A percentile compares a stretch with the other conserved stretches of the same genome.
phyloP scores from a whole-genome alignment of 2,329 filamentous ascomycete species.

The Aspergillus ustus region DNA sequence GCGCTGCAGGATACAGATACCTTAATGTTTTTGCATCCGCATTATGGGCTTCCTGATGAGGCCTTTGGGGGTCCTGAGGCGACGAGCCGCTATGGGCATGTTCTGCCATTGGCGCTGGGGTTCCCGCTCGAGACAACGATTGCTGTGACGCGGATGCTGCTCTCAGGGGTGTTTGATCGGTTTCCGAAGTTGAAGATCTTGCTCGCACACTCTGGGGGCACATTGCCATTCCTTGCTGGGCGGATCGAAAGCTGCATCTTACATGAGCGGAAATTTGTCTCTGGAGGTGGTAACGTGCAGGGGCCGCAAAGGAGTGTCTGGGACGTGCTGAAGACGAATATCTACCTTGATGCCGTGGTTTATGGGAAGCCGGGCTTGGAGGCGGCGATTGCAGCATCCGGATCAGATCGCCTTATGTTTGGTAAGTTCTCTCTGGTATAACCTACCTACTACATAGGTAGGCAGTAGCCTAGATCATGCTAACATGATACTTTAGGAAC shows the following conservation, averaged over 20 bases:
- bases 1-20: slow-evolving; percentile 68
- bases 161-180: slow-evolving; percentile 83
- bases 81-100: slow-evolving; percentile 77
- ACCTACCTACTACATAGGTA: no score
- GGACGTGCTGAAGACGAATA: slow-evolving; percentile 72
- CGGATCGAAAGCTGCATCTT: slow-evolving; percentile 84
- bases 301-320: slow-evolving; percentile 63
- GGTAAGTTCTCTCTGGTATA: slow-evolving; percentile 28
- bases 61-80: slow-evolving; percentile 80
- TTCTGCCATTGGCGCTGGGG: slow-evolving; percentile 80
- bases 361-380: slow-evolving; percentile 64
- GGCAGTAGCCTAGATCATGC: background rate
- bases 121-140: slow-evolving; percentile 95
- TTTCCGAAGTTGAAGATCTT: slow-evolving; percentile 73
- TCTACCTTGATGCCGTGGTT: slow-evolving; percentile 77
- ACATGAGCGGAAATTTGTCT: slow-evolving; percentile 77
- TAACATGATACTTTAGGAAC: slow-evolving; percentile 35
- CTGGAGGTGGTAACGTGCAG: slow-evolving; percentile 65
- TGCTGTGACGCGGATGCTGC: slow-evolving; percentile 81
- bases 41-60: slow-evolving; percentile 81
- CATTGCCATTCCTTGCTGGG: slow-evolving; percentile 84
- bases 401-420: slow-evolving; percentile 47
- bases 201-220: slow-evolving; percentile 86
- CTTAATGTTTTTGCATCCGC: slow-evolving; percentile 84
- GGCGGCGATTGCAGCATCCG: slow-evolving; percentile 75